Evolutionary conservation across 2,329 filamentous ascomycete genomes (phyloP).

Genomic region (Fusarium coicis): DNA sequence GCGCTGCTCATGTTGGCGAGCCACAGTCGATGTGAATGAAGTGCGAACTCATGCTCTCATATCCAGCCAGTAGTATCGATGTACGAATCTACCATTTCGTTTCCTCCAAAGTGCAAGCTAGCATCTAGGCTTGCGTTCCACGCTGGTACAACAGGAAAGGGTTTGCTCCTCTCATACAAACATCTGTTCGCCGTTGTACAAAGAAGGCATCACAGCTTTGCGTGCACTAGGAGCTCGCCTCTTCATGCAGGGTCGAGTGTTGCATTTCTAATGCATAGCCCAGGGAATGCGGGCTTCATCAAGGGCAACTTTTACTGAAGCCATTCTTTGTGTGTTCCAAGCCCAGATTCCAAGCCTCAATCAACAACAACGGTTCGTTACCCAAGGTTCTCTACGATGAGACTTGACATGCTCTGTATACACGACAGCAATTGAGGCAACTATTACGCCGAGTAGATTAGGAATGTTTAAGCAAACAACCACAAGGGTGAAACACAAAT

Average conservation of each 20-base stretch:
- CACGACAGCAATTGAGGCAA: background rate
- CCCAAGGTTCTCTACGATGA: background rate
- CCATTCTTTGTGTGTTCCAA: background rate
- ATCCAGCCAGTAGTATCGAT: background rate
- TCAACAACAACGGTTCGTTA: background rate
- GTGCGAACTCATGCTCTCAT: background rate
- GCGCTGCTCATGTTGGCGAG: background rate
- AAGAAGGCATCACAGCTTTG: background rate
- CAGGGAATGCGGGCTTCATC: background rate
- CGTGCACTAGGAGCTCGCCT: slow-evolving; percentile 9
- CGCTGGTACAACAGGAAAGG: background rate
- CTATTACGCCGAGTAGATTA: background rate
- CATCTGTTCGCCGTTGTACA: background rate
- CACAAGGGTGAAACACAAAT: slow-evolving; percentile 8
- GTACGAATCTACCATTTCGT: background rate
- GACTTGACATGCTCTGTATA: background rate
- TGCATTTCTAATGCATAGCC: background rate
- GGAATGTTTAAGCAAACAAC: slow-evolving; percentile 16
- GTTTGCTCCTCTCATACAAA: background rate
- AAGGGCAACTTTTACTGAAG: background rate
- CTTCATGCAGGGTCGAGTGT: background rate
- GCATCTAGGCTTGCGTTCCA: background rate
- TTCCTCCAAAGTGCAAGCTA: background rate
- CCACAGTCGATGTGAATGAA: background rate
- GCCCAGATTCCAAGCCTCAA: background rate